Evolutionary conservation across 2,329 filamentous ascomycete species (phyloP).

Genomic region (Scedosporium minutisporum): DNA sequence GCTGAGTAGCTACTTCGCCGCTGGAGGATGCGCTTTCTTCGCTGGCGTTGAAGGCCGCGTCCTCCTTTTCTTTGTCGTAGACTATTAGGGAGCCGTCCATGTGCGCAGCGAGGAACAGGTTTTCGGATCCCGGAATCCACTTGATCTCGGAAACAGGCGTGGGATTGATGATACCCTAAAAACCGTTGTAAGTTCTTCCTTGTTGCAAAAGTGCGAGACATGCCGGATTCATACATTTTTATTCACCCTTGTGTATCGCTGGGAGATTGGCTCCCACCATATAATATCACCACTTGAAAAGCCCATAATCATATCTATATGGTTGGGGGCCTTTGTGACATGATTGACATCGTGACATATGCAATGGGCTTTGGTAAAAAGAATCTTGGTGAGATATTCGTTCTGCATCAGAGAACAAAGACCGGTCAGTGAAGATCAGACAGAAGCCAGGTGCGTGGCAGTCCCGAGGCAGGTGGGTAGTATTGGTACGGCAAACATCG

Average conservation of each 20-base stretch:
- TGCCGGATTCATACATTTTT: conserved; percentile 60
- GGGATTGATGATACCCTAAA: conserved; percentile 74
- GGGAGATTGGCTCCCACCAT: conserved; percentile 96
- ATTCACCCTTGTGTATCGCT: conserved; percentile 90
- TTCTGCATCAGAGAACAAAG: conserved; percentile 35
- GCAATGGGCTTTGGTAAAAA: conserved; percentile 94
- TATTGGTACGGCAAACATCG: neutral
- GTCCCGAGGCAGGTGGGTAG: neutral
- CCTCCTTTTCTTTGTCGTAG: conserved; percentile 96
- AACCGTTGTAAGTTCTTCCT: neutral
- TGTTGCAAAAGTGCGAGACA: neutral
- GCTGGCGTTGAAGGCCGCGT: conserved; percentile 68
- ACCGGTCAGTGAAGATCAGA: neutral
- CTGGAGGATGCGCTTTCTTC: conserved; percentile 35
- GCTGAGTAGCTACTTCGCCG: conserved; percentile 12
- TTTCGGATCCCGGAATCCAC: conserved; percentile 93
- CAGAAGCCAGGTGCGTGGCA: neutral
- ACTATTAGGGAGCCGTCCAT: conserved; percentile 86
- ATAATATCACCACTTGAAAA: conserved; percentile 96
- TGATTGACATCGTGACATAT: conserved; percentile 88
- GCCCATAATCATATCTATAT: conserved; percentile 88
- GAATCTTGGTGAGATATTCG: conserved; percentile 87
- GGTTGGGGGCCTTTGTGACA: conserved; percentile 65
- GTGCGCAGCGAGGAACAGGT: conserved; percentile 82
- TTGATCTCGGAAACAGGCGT: conserved; percentile 78